Evolutionary conservation across 305 asterid species (phyloP).

Genomic region (Fraxinus sp.): DNA sequence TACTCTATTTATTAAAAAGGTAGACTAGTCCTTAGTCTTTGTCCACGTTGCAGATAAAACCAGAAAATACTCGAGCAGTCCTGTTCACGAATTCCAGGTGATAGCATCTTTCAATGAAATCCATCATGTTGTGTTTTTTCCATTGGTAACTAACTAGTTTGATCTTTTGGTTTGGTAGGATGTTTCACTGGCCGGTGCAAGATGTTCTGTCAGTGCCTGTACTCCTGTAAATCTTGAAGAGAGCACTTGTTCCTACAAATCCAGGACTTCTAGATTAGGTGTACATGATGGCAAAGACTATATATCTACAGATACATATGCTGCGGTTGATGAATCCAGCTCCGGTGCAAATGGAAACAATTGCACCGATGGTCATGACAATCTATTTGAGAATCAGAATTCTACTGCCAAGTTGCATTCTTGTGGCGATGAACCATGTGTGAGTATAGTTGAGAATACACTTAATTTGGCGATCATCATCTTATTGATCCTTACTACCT

Average conservation of each 20-base stretch:
- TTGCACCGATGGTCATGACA: conserved; percentile 38
- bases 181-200: conserved; percentile 59
- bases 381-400: conserved; percentile 32
- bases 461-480: background rate
- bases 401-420: conserved; percentile 35
- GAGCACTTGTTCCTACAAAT: conserved; percentile 52
- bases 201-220: conserved; percentile 44
- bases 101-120: conserved; percentile 26
- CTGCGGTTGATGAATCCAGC: conserved; percentile 36
- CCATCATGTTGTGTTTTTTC: conserved; percentile 17
- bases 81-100: conserved; percentile 59
- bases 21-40: conserved; percentile 33
- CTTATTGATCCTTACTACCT: background rate
- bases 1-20: conserved; percentile 13
- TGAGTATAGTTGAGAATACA: conserved; percentile 40
- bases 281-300: conserved; percentile 31
- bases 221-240: conserved; percentile 45
- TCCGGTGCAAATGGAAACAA: conserved; percentile 36
- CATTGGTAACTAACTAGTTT: conserved; percentile 19
- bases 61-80: conserved; percentile 34
- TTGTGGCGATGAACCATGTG: conserved; percentile 50
- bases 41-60: conserved; percentile 51
- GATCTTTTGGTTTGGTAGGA: conserved; percentile 44
- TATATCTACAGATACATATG: conserved; percentile 43
- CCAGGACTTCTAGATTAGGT: conserved; percentile 42